phyloP scores from a whole-genome alignment of 495 filamentous ascomycete genomes.

The Penicillium angulare region DNA sequence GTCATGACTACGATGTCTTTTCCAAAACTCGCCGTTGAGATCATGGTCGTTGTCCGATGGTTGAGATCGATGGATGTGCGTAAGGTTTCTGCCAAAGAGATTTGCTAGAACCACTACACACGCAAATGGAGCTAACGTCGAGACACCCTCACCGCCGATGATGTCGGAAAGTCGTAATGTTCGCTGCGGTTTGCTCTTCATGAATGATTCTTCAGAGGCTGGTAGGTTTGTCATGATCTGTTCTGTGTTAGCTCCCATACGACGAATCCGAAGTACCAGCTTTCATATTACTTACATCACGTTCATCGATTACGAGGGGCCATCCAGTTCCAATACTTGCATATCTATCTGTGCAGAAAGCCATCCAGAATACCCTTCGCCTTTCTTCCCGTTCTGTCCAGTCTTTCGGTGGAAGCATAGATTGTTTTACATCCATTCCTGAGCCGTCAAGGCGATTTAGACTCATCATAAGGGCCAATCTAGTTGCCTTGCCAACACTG shows the following conservation, averaged over 20 bases:
- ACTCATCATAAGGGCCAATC: conserved; percentile 88
- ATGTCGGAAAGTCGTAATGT: conserved; percentile 69
- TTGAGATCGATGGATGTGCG: conserved; percentile 89
- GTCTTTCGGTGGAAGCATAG: conserved; percentile 77
- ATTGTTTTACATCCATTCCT: conserved; percentile 92
- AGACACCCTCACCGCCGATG: conserved; percentile 67
- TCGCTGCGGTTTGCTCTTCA: conserved; percentile 69
- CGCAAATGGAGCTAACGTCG: conserved; percentile 72
- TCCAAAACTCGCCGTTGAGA: conserved; percentile 95
- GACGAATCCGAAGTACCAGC: neutral
- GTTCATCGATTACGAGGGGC: conserved; percentile 92
- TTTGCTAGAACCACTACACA: conserved; percentile 81
- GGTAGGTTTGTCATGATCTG: conserved; percentile 84
- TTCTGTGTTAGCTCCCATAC: conserved; percentile 12
- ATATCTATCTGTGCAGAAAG: conserved; percentile 85
- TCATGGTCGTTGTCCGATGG: conserved; percentile 81
- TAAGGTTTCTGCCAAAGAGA: conserved; percentile 91
- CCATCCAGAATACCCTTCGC: conserved; percentile 91
- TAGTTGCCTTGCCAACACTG: conserved; percentile 74
- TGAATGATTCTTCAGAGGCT: conserved; percentile 80
- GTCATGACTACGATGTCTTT: conserved; percentile 83
- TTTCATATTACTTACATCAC: conserved; percentile 59
- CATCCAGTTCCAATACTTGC: conserved; percentile 97
- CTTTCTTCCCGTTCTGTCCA: conserved; percentile 94
- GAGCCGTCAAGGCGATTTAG: conserved; percentile 83